phyloP scores from a whole-genome alignment of 805 yeast species.

The Candida hungchunana region DNA sequence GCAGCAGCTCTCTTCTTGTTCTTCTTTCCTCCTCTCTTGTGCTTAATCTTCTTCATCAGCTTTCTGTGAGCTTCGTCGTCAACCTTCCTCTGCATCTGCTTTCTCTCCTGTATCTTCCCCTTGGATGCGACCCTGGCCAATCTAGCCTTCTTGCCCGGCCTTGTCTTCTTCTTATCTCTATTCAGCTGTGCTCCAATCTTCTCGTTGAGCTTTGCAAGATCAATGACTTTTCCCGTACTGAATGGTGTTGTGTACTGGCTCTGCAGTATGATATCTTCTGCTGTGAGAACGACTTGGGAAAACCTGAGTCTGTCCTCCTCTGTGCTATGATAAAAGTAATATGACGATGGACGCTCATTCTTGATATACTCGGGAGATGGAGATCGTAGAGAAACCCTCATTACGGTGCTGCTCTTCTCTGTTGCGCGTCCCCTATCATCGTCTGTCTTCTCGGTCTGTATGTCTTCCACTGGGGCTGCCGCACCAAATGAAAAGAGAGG shows the following conservation, averaged over 20 bases:
- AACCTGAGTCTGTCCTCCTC: conserved; percentile 11
- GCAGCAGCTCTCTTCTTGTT: conserved; percentile 18
- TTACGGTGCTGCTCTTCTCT: conserved; percentile 12
- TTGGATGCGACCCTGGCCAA: conserved; percentile 11
- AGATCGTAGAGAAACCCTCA: conserved; percentile 21
- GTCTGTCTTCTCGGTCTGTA: neutral
- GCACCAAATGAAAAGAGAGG: conserved; percentile 27
- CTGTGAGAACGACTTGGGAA: conserved; percentile 14
- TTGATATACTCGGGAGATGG: conserved; percentile 22
- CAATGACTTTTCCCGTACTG: conserved; percentile 14
- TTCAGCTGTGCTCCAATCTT: conserved; percentile 12
- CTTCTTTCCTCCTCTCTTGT: conserved; percentile 25
- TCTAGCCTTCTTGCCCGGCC: conserved; percentile 28
- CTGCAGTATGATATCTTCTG: conserved; percentile 14
- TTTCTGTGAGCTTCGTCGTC: conserved; percentile 16
- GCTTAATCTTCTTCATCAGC: conserved; percentile 21
- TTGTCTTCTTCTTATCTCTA: conserved; percentile 11
- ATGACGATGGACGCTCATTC: conserved; percentile 23
- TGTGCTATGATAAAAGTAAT: conserved; percentile 17
- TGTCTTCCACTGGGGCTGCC: neutral
- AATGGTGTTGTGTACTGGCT: conserved; percentile 2
- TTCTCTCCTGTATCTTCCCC: conserved; percentile 10
- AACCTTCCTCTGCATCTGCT: conserved; percentile 7
- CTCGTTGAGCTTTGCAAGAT: conserved; percentile 16
- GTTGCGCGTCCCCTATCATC: conserved; percentile 9